Evolutionary conservation across 495 filamentous ascomycete species (phyloP).

Genomic region (Achaetomiella virescens): DNA sequence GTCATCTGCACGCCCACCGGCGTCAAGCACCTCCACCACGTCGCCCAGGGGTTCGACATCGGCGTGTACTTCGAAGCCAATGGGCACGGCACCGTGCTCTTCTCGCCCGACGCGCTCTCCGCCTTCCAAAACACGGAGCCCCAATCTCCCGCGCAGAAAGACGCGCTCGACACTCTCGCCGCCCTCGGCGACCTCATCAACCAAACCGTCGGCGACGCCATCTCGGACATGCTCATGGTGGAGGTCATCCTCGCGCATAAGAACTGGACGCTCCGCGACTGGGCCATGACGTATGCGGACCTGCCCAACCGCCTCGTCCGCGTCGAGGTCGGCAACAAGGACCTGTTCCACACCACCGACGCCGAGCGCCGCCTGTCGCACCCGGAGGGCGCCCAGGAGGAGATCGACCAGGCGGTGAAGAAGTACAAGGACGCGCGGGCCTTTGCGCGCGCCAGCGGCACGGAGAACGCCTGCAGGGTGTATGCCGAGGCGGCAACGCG

Average conservation of each 20-base stretch:
- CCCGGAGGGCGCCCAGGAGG: conserved; percentile 68
- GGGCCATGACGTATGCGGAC: conserved; percentile 91
- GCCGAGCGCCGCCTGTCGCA: conserved; percentile 82
- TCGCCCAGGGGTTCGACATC: conserved; percentile 81
- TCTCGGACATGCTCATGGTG: conserved; percentile 93
- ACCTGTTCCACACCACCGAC: conserved; percentile 80
- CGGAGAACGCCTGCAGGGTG: conserved; percentile 91
- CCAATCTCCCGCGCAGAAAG: conserved; percentile 84
- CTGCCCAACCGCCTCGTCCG: conserved; percentile 91
- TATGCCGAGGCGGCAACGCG: conserved; percentile 93
- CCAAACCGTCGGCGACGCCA: conserved; percentile 92
- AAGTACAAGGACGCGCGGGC: conserved; percentile 86
- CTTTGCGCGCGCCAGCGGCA: conserved; percentile 89
- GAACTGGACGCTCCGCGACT: conserved; percentile 81
- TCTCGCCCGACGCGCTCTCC: conserved; percentile 74
- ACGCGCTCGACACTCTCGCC: conserved; percentile 70
- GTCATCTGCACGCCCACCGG: conserved; percentile 91
- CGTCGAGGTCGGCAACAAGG: conserved; percentile 81
- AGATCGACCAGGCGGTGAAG: conserved; percentile 79
- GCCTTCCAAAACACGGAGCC: conserved; percentile 71
- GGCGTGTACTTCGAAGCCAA: conserved; percentile 99
- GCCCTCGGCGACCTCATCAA: conserved; percentile 88
- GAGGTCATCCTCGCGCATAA: conserved; percentile 96
- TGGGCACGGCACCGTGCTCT: conserved; percentile 93
- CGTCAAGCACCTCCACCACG: conserved; percentile 96